Conservation (phyloP, 2,329 filamentous ascomycete genomes). For the Colletotrichum zoysiae region DNA sequence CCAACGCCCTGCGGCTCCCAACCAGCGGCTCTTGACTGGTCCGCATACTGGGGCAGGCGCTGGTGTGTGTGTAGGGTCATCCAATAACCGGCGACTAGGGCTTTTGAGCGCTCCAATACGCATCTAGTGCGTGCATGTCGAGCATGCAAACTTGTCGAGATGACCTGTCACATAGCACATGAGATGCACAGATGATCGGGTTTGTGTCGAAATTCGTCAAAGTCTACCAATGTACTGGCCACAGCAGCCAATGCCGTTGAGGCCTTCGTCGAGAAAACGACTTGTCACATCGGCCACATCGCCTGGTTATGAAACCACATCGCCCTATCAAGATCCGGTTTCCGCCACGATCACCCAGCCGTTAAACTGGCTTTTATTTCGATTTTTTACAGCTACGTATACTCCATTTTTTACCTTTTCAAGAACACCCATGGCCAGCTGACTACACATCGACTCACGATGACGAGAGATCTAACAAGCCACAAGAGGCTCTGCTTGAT, state of each 20-base stretch:
- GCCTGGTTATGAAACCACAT: conserved; percentile 11
- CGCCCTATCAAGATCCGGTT: conserved; percentile 1
- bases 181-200: conserved; percentile 36
- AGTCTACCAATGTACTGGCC: conserved; percentile 2
- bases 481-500: neutral
- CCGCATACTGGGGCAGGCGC: conserved; percentile 4
- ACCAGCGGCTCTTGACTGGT: neutral
- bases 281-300: conserved; percentile 25
- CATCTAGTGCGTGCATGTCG: conserved; percentile 10
- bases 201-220: conserved; percentile 16
- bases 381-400: neutral
- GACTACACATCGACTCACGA: conserved; percentile 1
- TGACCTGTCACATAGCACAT: conserved; percentile 31
- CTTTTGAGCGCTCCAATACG: neutral
- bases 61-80: conserved; percentile 15
- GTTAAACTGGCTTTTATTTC: conserved; percentile 1
- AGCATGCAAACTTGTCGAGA: conserved; percentile 21
- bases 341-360: conserved; percentile 7
- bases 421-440: conserved; percentile 5
- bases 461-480: neutral
- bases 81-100: neutral
- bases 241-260: conserved; percentile 15
- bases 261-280: conserved; percentile 19
- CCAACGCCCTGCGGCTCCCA: conserved; percentile 1
- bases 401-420: neutral